Evolutionary conservation across 768 basidiomycete species (phyloP).

Genomic region (Lentinula edodes): DNA sequence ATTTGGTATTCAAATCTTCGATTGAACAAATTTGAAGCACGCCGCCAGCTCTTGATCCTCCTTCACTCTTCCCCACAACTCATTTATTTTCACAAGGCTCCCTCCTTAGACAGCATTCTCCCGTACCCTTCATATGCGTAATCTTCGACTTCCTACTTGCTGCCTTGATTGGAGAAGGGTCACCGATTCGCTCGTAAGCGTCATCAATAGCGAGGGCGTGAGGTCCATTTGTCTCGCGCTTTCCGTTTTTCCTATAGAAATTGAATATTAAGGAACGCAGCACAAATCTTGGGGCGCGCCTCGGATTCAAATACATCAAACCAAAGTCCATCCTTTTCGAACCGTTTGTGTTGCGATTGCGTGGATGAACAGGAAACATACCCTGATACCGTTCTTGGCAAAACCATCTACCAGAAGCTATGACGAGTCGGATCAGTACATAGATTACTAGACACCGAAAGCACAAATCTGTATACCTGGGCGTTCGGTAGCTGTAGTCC

Average conservation of each 20-base stretch:
- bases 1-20: too few species aligned
- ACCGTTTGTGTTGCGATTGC: conserved; percentile 6
- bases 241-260: not conserved
- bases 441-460: too few species aligned
- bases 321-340: conserved; percentile 8
- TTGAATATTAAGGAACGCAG: not conserved
- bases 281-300: not conserved
- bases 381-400: conserved; percentile 10
- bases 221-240: conserved; percentile 19
- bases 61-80: too few species aligned
- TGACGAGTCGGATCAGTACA: not conserved
- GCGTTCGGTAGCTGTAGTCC: conserved; percentile 28
- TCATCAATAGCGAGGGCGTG: too few species aligned
- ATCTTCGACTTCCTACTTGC: too few species aligned
- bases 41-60: too few species aligned
- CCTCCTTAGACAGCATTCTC: too few species aligned
- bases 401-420: conserved; percentile 12
- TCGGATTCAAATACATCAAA: not conserved
- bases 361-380: not conserved
- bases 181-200: too few species aligned
- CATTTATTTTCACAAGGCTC: too few species aligned
- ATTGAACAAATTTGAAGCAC: too few species aligned
- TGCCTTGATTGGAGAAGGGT: too few species aligned
- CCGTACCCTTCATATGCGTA: too few species aligned
- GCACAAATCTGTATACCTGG: conserved; percentile 7